Percentiles rank a stretch among this genome's conserved stretches.
phyloP scores from a whole-genome alignment of 2,329 filamentous ascomycete species.

The Pochonia chlamydosporia region DNA sequence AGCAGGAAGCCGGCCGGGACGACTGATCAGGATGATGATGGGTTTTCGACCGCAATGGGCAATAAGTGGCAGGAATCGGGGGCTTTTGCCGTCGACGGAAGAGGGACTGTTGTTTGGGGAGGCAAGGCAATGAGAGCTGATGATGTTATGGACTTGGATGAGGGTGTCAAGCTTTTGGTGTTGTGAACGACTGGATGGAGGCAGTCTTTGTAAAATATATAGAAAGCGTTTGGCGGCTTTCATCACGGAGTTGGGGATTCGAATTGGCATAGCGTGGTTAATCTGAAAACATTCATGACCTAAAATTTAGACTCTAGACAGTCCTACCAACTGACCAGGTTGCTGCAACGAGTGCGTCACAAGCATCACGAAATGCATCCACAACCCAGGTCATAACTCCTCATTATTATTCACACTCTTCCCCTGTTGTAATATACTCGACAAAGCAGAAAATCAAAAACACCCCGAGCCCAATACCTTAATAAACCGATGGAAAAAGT shows the following conservation, averaged over 20 bases:
- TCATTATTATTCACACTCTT: slow-evolving; percentile 8
- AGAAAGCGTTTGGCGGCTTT: too few species aligned
- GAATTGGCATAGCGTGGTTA: background rate
- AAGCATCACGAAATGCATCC: background rate
- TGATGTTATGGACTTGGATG: slow-evolving; percentile 50
- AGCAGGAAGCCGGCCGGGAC: background rate
- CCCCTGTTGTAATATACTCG: background rate
- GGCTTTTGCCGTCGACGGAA: slow-evolving; percentile 44
- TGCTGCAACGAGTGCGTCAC: too few species aligned
- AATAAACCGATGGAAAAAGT: background rate
- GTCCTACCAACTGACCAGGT: too few species aligned
- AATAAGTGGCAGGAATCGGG: slow-evolving; percentile 53
- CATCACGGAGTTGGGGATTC: too few species aligned
- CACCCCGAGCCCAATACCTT: slow-evolving; percentile 2
- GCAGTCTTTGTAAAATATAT: too few species aligned
- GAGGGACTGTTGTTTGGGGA: slow-evolving; percentile 44
- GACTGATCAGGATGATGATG: slow-evolving; percentile 23
- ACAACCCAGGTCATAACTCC: background rate
- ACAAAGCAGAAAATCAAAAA: slow-evolving; percentile 6
- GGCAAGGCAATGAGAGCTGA: slow-evolving; percentile 41
- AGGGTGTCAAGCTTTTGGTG: slow-evolving; percentile 31
- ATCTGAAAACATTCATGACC: background rate
- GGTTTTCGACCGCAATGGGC: slow-evolving; percentile 39
- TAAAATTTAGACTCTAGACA: too few species aligned
- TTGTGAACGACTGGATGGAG: too few species aligned